Evolutionary conservation across 177 flowering plant species (phyloP), one percentile per base, ranked within the genome.

Genomic region (Viscum album): DNA sequence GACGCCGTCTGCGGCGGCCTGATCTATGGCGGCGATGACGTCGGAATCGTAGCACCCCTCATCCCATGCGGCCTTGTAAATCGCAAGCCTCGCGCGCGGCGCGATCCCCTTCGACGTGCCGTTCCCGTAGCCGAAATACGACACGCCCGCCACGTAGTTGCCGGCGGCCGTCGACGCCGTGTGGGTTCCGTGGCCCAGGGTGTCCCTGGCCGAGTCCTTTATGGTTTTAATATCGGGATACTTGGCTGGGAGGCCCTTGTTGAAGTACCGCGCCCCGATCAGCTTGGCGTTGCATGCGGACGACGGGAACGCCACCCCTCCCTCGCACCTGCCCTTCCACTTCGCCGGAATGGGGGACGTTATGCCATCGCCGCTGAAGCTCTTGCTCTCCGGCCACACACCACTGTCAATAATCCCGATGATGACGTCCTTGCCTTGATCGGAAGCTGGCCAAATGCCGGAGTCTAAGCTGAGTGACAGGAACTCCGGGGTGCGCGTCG

Each of bases 61-160:
- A 29, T 47, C 65, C 90, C 90, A 89, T 72, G 96, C 89, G 3
- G 88, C 92, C 78, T 89, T 89, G 67, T 89, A 92, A 0, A 78
- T 71, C 0, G 96, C 96, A 0, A 92, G 81, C 2, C 94, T 84
- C 33, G 92, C 96, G 2, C 73, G 76, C 0, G 75, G 59, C 6
- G 97, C 94, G 89, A 92, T 89, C 54, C 97, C 97, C 29, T 96
- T 86, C 0, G 97, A 96, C 0, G 83, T 84, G 29, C 97, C 97
- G 16, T 68, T 70, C 0, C 96, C 97, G 75, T 92, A 89, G 0
- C 97, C 97, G 1, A 89, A 79, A 0, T 89, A 68, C 68, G 92
- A 87, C 1, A 88, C 96, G 74, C 86, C 85, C 0, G 73, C 66
- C 0, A 86, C 92, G 2, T 34, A 73, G 0, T 87, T 65, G 0